Base-by-base conservation (phyloP, 768 basidiomycete genomes). In the Suillus tomentosus region DNA sequence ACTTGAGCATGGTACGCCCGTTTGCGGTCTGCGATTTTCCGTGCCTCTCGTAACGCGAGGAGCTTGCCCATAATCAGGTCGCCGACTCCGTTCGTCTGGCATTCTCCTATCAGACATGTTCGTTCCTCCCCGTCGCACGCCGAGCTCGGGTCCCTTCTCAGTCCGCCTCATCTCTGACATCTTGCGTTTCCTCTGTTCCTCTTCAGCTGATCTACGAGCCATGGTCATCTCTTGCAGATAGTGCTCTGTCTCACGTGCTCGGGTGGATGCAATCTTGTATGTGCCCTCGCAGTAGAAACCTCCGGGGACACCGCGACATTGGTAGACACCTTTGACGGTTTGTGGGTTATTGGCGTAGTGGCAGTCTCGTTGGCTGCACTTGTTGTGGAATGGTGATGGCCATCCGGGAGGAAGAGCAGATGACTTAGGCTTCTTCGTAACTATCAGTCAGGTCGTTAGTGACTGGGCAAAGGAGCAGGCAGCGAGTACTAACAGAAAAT, bases 341-440 rank as follows among this genome's bases (percentile, higher is more conserved):
- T 72, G 67, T 2, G 78, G 78, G 39, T 10, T 65, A 39, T 79
- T 79, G 0, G 78, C 67, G 48, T 67, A 72, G 48, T 65, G 70
- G 59, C 78, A 79, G n/a, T 70, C 73, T 48, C 47, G 72, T 48
- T 76, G 71, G 57, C 72, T 73, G 42, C 78, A 79, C 61, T 76
- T 79, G 68, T 77, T 75, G 59, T 79, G 78, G 61, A 69, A 77
- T 10, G 70, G 70, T 10, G 78, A 78, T 22, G 78, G 78, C 78
- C 78, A 79, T 45, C 69, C 70, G 3, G 73, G 62, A 1, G 76
- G 77, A 5, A 74, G 68, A 2, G 70, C 65, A 34, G 68, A 64
- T 27, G 65, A 42, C 43, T 78, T 78, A 47, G 73, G 69, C 34
- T 72, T 77, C 66, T 57, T 72, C 53, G 66, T 73, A 59, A 78